Evolutionary conservation across 2,329 filamentous ascomycete genomes (phyloP), one percentile per base, ranked within the genome.

Genomic region (Colletotrichum sp.): DNA sequence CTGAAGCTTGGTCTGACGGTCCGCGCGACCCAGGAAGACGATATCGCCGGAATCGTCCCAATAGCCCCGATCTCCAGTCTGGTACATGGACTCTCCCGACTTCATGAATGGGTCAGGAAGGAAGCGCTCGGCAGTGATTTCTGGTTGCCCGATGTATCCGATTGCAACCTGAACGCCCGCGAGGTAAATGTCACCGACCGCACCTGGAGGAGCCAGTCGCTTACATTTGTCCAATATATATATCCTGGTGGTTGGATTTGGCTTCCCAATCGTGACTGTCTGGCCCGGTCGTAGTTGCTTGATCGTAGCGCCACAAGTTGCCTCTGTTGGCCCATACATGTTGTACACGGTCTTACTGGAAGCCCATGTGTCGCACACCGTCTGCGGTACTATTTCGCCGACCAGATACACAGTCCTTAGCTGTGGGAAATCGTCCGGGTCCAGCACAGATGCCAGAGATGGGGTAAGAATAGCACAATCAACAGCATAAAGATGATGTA

Each of bases 311-410:
- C 83, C 84, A 66, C 83, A 83, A 1, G 85, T 87, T 4, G 77
- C 82, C 76, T 88, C 87, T 0, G 85, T 86, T 7, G 87, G 87
- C 0, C 87, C 87, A 69, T 88, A 89, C 81, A 84, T 84, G 76
- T 88, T 88, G 78, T 83, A 87, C 1, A 86, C 28, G 3, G 30
- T 49, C 30, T 75, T 80, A n/a, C 62, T 63, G 8, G 52, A 24
- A 4, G 81, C 76, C 86, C 86, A 87, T 1, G 8, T 66, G 64
- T 87, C 83, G 34, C 70, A 78, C 3, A 84, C 75, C 6, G 62
- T 52, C 76, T 85, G 83, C 2, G 83, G 79, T 6, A 87, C 82
- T 1, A 81, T 71, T 76, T 87, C 86, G 0, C 85, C 85, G 2
- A 83, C 85, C 5, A 87, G 77, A 72, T 85, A 85, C 8, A 87